Conservation (phyloP, 106 monocot genomes). For the Platanthera zijinensis region DNA sequence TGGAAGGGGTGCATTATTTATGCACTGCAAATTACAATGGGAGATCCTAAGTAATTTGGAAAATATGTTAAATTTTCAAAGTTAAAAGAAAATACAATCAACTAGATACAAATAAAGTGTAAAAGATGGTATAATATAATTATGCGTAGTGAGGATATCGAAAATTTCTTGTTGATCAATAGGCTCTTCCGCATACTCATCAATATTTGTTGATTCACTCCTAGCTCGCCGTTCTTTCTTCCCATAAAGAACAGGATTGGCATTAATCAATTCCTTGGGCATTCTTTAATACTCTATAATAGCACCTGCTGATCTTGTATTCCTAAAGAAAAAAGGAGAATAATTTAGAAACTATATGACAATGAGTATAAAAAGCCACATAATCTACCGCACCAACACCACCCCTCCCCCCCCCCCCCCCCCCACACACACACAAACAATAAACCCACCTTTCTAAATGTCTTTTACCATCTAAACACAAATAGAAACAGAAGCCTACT, state of each 20-base stretch:
- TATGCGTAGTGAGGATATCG: constrained; percentile 47
- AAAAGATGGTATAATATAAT: background rate
- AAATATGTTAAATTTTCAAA: background rate
- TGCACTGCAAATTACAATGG: background rate
- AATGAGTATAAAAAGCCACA: background rate
- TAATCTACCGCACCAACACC: background rate
- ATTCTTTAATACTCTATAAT: background rate
- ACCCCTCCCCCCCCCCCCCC: background rate
- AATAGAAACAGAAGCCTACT: background rate
- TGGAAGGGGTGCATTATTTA: background rate
- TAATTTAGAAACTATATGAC: background rate
- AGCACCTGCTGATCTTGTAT: background rate
- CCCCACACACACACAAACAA: too few relatives aligned
- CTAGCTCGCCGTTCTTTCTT: constrained; percentile 50
- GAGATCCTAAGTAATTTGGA: background rate
- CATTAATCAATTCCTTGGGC: constrained; percentile 39
- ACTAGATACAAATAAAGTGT: background rate
- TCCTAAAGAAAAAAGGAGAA: background rate
- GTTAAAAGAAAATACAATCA: background rate
- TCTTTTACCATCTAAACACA: background rate
- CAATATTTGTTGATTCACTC: constrained; percentile 13
- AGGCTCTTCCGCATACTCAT: constrained; percentile 56
- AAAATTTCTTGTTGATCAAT: constrained; percentile 79
- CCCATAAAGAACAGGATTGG: constrained; percentile 59
- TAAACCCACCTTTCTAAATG: background rate